phyloP scores from a whole-genome alignment of 495 filamentous ascomycete genomes.

The Penicillium taxi region DNA sequence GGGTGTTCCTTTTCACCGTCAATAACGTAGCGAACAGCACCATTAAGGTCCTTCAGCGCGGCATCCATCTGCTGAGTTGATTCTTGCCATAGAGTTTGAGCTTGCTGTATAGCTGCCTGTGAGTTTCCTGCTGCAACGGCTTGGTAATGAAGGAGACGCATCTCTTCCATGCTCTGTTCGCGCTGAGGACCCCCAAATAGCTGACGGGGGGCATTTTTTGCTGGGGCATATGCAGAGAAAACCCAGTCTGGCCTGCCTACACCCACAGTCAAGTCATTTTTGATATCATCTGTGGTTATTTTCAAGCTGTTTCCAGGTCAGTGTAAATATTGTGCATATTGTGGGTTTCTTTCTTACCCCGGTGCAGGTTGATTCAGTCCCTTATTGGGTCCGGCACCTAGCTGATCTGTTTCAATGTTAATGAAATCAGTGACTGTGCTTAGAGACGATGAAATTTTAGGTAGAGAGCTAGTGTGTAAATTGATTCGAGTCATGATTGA shows the following conservation, averaged over 20 bases:
- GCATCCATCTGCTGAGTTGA: constrained; percentile 62
- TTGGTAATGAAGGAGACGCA: constrained; percentile 61
- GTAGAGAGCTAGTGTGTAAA: too few species aligned
- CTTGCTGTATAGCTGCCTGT: constrained; percentile 59
- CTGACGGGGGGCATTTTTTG: constrained; percentile 61
- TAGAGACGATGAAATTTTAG: too few species aligned
- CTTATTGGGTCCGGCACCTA: not conserved
- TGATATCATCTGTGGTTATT: constrained; percentile 49
- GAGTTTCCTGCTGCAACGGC: constrained; percentile 50
- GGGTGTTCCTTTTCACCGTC: constrained; percentile 65
- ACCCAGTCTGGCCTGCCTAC: constrained; percentile 69
- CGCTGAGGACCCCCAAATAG: constrained; percentile 70
- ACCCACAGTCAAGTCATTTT: constrained; percentile 49
- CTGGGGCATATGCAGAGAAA: constrained; percentile 75
- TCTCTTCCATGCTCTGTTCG: constrained; percentile 79
- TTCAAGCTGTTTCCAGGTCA: constrained; percentile 35
- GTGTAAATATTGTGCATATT: not conserved
- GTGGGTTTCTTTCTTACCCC: constrained; percentile 20
- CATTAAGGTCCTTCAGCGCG: constrained; percentile 57
- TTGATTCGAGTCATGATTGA: not conserved
- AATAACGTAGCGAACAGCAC: constrained; percentile 63
- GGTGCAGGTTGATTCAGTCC: constrained; percentile 16
- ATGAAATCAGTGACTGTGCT: too few species aligned
- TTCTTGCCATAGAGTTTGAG: constrained; percentile 47
- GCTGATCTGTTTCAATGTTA: too few species aligned